A percentile compares a stretch with the other conserved stretches of the same genome.
Conservation (phyloP, 2,329 filamentous ascomycete species). For the Talaromyces albobiverticillius region DNA sequence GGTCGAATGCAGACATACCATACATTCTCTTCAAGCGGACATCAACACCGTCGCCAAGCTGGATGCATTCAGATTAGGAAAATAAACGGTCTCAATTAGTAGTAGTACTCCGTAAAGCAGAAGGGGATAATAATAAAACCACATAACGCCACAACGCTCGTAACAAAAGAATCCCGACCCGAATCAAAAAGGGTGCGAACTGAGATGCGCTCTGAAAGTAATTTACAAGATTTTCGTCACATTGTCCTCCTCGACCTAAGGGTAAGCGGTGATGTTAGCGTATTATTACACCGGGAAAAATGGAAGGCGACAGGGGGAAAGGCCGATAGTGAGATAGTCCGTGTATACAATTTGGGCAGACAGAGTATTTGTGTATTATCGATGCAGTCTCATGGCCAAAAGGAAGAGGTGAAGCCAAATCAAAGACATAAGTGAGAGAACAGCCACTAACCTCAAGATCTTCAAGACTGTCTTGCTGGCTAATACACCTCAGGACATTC, state of each 20-base stretch:
- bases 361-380: background rate
- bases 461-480: slow-evolving; percentile 94
- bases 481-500: slow-evolving; percentile 93
- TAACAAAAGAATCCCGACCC: slow-evolving; percentile 2
- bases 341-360: background rate
- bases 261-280: slow-evolving; percentile 39
- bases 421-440: background rate
- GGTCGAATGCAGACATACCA: slow-evolving; percentile 19
- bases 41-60: slow-evolving; percentile 8
- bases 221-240: slow-evolving; percentile 83
- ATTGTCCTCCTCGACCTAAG: slow-evolving; percentile 79
- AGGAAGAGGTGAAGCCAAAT: background rate
- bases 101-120: background rate
- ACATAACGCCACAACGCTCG: slow-evolving; percentile 24
- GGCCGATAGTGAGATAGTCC: background rate
- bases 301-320: background rate
- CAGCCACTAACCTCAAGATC: slow-evolving; percentile 89
- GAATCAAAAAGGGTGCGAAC: slow-evolving; percentile 4
- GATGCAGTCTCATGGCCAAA: too few species aligned
- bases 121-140: slow-evolving; percentile 19
- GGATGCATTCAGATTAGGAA: background rate
- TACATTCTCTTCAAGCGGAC: slow-evolving; percentile 25
- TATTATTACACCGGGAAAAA: background rate
- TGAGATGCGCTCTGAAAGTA: slow-evolving; percentile 1
- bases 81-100: slow-evolving; percentile 3